Percentiles rank a stretch among this genome's conserved stretches.
Conservation (phyloP, 768 basidiomycete species). For the Rhodocollybia butyracea region DNA sequence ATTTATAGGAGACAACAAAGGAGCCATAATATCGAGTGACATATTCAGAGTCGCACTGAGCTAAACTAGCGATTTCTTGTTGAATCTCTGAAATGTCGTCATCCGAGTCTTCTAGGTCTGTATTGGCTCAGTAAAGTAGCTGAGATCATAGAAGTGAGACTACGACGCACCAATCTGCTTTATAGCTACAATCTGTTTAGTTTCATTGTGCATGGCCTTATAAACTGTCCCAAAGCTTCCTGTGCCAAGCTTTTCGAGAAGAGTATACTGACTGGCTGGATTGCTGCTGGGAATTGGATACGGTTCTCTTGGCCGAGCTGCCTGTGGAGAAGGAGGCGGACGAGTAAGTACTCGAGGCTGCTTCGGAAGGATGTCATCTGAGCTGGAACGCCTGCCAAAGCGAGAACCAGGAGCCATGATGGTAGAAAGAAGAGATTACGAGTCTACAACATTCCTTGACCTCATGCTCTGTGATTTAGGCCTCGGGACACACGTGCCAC, state of each 20-base stretch:
- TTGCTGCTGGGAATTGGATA: constrained; percentile 72
- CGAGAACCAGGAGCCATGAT: constrained; percentile 47
- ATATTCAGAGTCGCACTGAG: constrained; percentile 94
- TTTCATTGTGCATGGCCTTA: constrained; percentile 94
- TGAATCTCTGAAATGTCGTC: constrained; percentile 99
- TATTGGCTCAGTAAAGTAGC: neutral
- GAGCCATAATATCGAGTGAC: constrained; percentile 96
- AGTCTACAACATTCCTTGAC: constrained; percentile 16
- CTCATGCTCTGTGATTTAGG: constrained; percentile 13
- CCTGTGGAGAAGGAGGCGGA: constrained; percentile 46
- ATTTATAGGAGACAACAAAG: constrained; percentile 93
- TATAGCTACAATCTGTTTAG: constrained; percentile 93
- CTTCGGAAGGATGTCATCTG: constrained; percentile 31
- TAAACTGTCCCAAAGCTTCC: constrained; percentile 97
- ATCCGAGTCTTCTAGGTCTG: constrained; percentile 96
- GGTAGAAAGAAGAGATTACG: constrained; percentile 16
- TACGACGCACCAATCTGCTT: constrained; percentile 86
- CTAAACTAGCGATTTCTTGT: constrained; percentile 95
- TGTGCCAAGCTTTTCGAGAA: constrained; percentile 95
- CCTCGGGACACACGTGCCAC: constrained; percentile 14
- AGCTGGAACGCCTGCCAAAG: constrained; percentile 38
- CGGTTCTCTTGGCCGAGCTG: constrained; percentile 51
- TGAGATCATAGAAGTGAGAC: constrained; percentile 11
- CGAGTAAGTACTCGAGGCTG: constrained; percentile 40
- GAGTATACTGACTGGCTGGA: constrained; percentile 86